phyloP scores from a whole-genome alignment of 2,329 filamentous ascomycete genomes.

The Aspergillus caelatus region DNA sequence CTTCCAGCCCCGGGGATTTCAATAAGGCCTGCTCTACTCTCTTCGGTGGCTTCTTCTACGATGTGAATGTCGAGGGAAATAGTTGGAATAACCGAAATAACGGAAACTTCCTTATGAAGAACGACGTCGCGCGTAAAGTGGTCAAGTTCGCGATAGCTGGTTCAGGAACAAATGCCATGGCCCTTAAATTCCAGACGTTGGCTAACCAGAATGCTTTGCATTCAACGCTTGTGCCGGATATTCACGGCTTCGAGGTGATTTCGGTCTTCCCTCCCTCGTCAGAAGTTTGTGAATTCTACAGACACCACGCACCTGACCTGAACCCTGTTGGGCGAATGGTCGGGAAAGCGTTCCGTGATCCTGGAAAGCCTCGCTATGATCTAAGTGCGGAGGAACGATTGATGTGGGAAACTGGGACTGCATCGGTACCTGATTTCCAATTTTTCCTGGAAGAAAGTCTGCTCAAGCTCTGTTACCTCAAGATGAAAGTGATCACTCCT shows the following conservation, averaged over 20 bases:
- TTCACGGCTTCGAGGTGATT: slow-evolving; percentile 64
- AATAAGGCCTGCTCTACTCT: slow-evolving; percentile 74
- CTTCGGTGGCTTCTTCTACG: slow-evolving; percentile 60
- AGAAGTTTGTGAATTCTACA: slow-evolving; percentile 53
- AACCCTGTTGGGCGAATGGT: slow-evolving; percentile 56
- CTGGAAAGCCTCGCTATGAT: slow-evolving; percentile 42
- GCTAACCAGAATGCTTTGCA: slow-evolving; percentile 38
- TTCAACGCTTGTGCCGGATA: slow-evolving; percentile 50
- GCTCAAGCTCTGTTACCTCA: slow-evolving; percentile 60
- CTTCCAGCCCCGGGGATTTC: slow-evolving; percentile 72
- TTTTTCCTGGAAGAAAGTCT: slow-evolving; percentile 71
- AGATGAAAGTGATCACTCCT: slow-evolving; percentile 63
- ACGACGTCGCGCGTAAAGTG: slow-evolving; percentile 52
- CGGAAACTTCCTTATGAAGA: slow-evolving; percentile 42
- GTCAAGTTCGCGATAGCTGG: slow-evolving; percentile 55
- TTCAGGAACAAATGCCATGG: slow-evolving; percentile 45
- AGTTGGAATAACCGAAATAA: slow-evolving; percentile 44
- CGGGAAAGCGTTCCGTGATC: slow-evolving; percentile 55
- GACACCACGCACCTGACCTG: slow-evolving; percentile 45
- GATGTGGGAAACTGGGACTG: slow-evolving; percentile 25
- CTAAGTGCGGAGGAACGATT: slow-evolving; percentile 38
- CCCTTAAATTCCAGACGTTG: slow-evolving; percentile 41
- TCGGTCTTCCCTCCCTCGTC: slow-evolving; percentile 52
- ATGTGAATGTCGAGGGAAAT: slow-evolving; percentile 43
- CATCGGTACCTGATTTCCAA: slow-evolving; percentile 40